Conservation (phyloP, 2,329 filamentous ascomycete genomes). For the Talaromyces atroroseus region DNA sequence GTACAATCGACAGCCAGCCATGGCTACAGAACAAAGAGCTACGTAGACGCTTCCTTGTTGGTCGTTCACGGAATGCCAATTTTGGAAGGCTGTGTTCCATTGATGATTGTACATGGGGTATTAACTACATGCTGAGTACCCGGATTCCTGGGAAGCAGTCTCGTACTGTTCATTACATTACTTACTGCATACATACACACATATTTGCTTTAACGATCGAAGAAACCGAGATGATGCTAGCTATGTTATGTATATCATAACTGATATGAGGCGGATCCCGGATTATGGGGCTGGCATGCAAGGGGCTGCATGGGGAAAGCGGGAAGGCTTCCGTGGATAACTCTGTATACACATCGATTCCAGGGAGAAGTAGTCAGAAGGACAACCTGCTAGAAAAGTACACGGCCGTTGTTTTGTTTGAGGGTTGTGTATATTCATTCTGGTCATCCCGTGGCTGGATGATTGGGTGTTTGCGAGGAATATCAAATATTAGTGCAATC, state of each 20-base stretch:
- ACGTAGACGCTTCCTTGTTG: background rate
- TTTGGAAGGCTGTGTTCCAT: background rate
- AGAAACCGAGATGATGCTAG: background rate
- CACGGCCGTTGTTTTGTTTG: no score
- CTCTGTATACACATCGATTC: background rate
- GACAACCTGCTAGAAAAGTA: no score
- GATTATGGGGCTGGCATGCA: slow-evolving; percentile 2
- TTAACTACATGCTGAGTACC: no score
- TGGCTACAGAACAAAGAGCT: background rate
- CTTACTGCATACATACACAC: background rate
- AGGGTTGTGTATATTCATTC: no score
- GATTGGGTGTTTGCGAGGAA: no score
- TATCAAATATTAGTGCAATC: background rate
- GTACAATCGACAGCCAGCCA: background rate
- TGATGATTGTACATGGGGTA: background rate
- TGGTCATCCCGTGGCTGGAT: background rate
- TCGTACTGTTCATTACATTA: slow-evolving; percentile 3
- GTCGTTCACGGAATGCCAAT: background rate
- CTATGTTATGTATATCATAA: slow-evolving; percentile 3
- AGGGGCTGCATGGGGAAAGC: slow-evolving; percentile 1
- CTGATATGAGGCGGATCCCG: background rate
- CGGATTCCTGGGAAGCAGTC: background rate
- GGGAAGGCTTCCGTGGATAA: background rate
- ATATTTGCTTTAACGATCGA: background rate
- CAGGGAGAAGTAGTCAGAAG: no score